Evolutionary conservation across 805 yeast genomes (phyloP), one percentile per base, ranked within the genome.

Genomic region (Kodamaea neixiangensis): DNA sequence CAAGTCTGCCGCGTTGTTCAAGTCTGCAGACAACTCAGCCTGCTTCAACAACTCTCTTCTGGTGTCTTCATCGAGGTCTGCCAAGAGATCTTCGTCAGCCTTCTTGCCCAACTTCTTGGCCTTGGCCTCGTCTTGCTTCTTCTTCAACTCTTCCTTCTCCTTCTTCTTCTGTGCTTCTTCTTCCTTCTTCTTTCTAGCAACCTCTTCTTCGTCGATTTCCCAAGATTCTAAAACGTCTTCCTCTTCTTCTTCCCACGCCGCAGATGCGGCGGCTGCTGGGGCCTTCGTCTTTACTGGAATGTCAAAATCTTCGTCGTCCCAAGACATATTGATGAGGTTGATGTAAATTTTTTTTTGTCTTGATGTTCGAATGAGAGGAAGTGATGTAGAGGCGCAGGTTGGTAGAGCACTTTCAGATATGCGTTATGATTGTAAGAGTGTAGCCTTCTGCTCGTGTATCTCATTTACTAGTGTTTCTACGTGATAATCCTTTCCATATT

Each of bases 301-400:
- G 50, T 84, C 93, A 66, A 89, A 87, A 64, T 88, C 96, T 75
- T 91, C 97, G 82, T 90, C 96, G 80, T 90, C 97, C 81, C 83
- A 77, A 50, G 81, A 76, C 71, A 73, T 82, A 11, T 15, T 58
- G 20, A 35, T 38, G 48, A 39, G 43, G 39, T 44, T 13, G 42
- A n/a, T 42, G 31, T n/a, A 39, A 39, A 15, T 25, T 39, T 46
- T 46, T 46, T 44, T 31, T 31, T 37, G 37, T 14, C 19, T 38
- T 15, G n/a, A 15, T 17, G 42, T 17, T n/a, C n/a, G n/a, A n/a
- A n/a, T n/a, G n/a, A n/a, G n/a, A n/a, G n/a, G n/a, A n/a, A n/a
- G n/a, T n/a, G n/a, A n/a, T n/a, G n/a, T n/a, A n/a, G n/a, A n/a
- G n/a, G n/a, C n/a, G n/a, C n/a, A n/a, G n/a, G n/a, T n/a, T n/a